These are phyloP conservation scores for Chalara sp. DNA, from an alignment of 2,329 filamentous ascomycete genomes.

Conservation along the genomic window DNA sequence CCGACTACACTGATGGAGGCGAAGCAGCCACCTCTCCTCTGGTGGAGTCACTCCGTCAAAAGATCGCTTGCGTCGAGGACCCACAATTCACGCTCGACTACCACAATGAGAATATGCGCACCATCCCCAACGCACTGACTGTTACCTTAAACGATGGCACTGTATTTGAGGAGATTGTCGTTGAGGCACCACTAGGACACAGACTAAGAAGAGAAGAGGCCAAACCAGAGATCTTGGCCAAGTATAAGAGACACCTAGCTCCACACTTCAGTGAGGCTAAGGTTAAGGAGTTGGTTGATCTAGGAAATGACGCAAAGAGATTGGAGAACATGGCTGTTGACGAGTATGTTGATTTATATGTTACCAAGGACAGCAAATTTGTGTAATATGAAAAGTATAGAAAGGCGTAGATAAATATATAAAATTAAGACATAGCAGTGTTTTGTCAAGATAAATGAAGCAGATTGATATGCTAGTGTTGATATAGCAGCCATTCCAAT, in stretches of 20 bases:
- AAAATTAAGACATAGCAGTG: background rate
- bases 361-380: conserved; percentile 56
- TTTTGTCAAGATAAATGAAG: too few relatives aligned
- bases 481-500: too few relatives aligned
- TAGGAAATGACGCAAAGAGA: conserved; percentile 68
- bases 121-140: conserved; percentile 94
- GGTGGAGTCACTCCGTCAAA: conserved; percentile 84
- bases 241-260: conserved; percentile 87
- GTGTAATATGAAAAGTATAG: conserved; percentile 24
- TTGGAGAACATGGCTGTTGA: conserved; percentile 81
- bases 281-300: conserved; percentile 75
- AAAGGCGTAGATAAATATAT: background rate
- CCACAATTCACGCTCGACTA: conserved; percentile 92
- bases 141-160: conserved; percentile 94
- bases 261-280: conserved; percentile 73
- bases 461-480: too few relatives aligned
- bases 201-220: conserved; percentile 87
- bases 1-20: conserved; percentile 86
- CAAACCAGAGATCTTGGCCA: conserved; percentile 92
- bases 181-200: conserved; percentile 93
- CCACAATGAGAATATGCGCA: conserved; percentile 87
- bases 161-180: conserved; percentile 79
- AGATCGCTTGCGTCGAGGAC: conserved; percentile 95
- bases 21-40: conserved; percentile 87
- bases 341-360: conserved; percentile 85